Evolutionary conservation across 2,329 filamentous ascomycete species (phyloP).

Genomic region (Stemphylium vesicarium): DNA sequence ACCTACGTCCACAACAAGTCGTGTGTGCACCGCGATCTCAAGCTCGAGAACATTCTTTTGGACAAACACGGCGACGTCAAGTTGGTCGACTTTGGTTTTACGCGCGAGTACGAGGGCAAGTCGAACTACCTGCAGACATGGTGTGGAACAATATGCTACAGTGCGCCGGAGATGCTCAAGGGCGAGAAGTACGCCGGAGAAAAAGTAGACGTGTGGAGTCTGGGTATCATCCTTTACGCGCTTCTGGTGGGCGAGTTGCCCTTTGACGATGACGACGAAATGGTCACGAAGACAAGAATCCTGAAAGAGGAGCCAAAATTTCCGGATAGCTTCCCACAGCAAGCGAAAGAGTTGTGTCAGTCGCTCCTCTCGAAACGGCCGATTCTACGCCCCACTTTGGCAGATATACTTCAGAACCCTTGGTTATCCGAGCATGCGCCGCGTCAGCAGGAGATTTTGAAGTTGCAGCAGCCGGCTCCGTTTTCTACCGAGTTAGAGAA

Average conservation of each 20-base stretch:
- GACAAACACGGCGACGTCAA: slow-evolving; percentile 98
- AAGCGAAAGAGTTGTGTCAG: slow-evolving; percentile 78
- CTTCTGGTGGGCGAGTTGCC: slow-evolving; percentile 84
- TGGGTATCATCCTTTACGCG: slow-evolving; percentile 85
- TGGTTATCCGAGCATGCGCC: slow-evolving; percentile 88
- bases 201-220: slow-evolving; percentile 96
- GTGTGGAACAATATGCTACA: slow-evolving; percentile 97
- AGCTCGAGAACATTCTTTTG: slow-evolving; percentile 93
- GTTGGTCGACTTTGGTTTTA: slow-evolving; percentile 97
- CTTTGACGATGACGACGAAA: slow-evolving; percentile 95
- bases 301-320: slow-evolving; percentile 84
- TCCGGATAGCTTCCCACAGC: slow-evolving; percentile 77
- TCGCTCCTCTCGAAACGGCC: slow-evolving; percentile 89
- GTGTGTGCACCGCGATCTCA: slow-evolving; percentile 95
- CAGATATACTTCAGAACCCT: slow-evolving; percentile 85
- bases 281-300: slow-evolving; percentile 82
- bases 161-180: slow-evolving; percentile 96
- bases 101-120: slow-evolving; percentile 94
- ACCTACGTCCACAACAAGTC: slow-evolving; percentile 93
- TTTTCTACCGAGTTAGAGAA: slow-evolving; percentile 90
- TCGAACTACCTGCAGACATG: slow-evolving; percentile 95
- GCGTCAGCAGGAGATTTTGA: slow-evolving; percentile 86
- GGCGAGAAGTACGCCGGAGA: slow-evolving; percentile 97
- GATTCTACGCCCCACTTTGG: slow-evolving; percentile 77
- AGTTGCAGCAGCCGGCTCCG: slow-evolving; percentile 77